A percentile compares a stretch with the other conserved stretches of the same genome.
Evolutionary conservation across 2,329 filamentous ascomycete species (phyloP).

Genomic region (Nemania serpens): DNA sequence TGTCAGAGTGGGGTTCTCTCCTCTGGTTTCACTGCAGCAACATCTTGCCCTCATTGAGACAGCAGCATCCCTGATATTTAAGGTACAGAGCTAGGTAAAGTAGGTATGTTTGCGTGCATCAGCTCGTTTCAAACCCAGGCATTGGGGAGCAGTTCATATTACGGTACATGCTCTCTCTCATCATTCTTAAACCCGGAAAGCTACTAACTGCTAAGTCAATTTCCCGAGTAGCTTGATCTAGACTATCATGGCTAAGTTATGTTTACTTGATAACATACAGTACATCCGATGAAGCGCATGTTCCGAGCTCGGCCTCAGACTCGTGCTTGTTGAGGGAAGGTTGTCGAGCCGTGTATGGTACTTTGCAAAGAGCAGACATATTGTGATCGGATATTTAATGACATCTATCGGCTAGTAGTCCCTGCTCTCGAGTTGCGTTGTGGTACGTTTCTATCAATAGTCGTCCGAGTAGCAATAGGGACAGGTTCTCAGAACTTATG

Average conservation of each 20-base stretch:
- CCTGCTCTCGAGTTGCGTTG: too few species aligned
- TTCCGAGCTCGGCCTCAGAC: neutral
- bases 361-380: too few species aligned
- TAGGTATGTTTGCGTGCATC: neutral
- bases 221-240: neutral
- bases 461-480: too few species aligned
- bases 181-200: neutral
- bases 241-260: too few species aligned
- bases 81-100: neutral
- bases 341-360: neutral
- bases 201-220: neutral
- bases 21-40: neutral
- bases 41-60: neutral
- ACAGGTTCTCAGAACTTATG: too few species aligned
- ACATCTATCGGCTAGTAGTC: too few species aligned
- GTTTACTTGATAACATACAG: too few species aligned
- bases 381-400: too few species aligned
- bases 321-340: neutral
- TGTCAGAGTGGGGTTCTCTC: too few species aligned
- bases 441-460: too few species aligned
- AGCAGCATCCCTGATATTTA: too few species aligned
- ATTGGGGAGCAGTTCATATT: neutral
- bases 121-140: neutral
- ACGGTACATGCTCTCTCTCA: neutral
- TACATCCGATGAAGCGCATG: too few species aligned